Base-by-base conservation (phyloP, 495 filamentous ascomycete species). In the Hypoxylon cercidicola region DNA sequence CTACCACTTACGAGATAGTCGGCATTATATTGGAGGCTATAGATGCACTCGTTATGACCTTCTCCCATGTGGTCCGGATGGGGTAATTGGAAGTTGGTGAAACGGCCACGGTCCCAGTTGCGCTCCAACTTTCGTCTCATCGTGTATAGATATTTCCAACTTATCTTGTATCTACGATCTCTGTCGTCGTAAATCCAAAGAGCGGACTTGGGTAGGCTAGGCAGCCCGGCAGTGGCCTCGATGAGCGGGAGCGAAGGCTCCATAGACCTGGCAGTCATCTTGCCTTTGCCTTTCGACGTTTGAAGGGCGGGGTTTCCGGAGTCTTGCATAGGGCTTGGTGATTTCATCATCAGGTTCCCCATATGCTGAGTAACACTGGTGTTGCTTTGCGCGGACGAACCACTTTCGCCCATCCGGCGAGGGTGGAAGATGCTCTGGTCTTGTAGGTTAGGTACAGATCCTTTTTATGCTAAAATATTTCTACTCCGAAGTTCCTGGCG, bases 1-100 rank as follows among this genome's bases (percentile, higher is more conserved):
- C 93, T 97, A 21, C 96, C 95, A 70, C 93, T 97, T 47, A 98
- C 94, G 11, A 99, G 85, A 74, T 89, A 96, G 44, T 91, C 89
- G 0, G 89, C 81, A 40, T 88, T 88, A 70, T 91, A 96, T 70
- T 98, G 93, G 28, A 99, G 89, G 6, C 91, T 93, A 78, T 99
- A 99, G 35, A 99, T 93, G 73, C 94, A 98, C 69, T 99, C 95
- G 9, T 77, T 80, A 68, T 99, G 95, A 2, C 90, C 91, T 70
- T 98, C 95, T 21, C 92, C 86, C 23, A 86, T 85, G 67, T 93
- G 81, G 34, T 89, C 82, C 0, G 91, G 92, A 60, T 96, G 91
- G 2, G 95, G 95, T 6, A 99, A 82, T 74, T 93, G 91, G 73
- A 98, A 98, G 63, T 91, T 96, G 5, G 82, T 87, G 71, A 82